Evolutionary conservation across 2,329 filamentous ascomycete genomes (phyloP).

Genomic region (Phyllosticta paracitricarpa): DNA sequence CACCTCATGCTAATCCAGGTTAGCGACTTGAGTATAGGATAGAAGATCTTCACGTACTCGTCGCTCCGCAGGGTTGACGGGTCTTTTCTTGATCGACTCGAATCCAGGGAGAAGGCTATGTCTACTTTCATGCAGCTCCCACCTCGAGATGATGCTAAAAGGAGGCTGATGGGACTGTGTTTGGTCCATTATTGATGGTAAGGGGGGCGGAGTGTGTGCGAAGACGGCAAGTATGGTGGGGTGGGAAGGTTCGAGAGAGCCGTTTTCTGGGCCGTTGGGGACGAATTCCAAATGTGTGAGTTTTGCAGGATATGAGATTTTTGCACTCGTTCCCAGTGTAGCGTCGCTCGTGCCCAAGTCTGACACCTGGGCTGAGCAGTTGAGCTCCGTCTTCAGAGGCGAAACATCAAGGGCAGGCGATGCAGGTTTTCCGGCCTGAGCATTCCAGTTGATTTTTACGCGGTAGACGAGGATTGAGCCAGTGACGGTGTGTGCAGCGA

Average conservation of each 20-base stretch:
- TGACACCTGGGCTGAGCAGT: slow-evolving; percentile 21
- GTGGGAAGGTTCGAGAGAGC: slow-evolving; percentile 39
- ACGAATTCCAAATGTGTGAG: slow-evolving; percentile 68
- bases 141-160: slow-evolving; percentile 69
- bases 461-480: slow-evolving; percentile 66
- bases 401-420: slow-evolving; percentile 24
- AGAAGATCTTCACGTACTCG: not conserved
- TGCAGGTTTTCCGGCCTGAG: slow-evolving; percentile 44
- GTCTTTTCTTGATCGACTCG: slow-evolving; percentile 57
- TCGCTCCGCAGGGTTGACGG: slow-evolving; percentile 18
- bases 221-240: slow-evolving; percentile 65
- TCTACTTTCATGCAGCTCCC: slow-evolving; percentile 62
- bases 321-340: slow-evolving; percentile 16
- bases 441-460: slow-evolving; percentile 65
- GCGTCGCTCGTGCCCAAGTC: slow-evolving; percentile 17
- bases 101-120: slow-evolving; percentile 60
- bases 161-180: slow-evolving; percentile 53
- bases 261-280: slow-evolving; percentile 52
- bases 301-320: slow-evolving; percentile 22
- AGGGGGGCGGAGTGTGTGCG: slow-evolving; percentile 41
- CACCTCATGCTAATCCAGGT: slow-evolving; percentile 26
- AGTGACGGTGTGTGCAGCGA: slow-evolving; percentile 59
- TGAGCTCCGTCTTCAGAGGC: slow-evolving; percentile 20
- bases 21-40: slow-evolving; percentile 3
- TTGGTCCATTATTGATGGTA: slow-evolving; percentile 24